Percentiles rank a stretch among this genome's conserved stretches.
Evolutionary conservation across 2,329 filamentous ascomycete species (phyloP).

Genomic region (Botrytis paeoniae): DNA sequence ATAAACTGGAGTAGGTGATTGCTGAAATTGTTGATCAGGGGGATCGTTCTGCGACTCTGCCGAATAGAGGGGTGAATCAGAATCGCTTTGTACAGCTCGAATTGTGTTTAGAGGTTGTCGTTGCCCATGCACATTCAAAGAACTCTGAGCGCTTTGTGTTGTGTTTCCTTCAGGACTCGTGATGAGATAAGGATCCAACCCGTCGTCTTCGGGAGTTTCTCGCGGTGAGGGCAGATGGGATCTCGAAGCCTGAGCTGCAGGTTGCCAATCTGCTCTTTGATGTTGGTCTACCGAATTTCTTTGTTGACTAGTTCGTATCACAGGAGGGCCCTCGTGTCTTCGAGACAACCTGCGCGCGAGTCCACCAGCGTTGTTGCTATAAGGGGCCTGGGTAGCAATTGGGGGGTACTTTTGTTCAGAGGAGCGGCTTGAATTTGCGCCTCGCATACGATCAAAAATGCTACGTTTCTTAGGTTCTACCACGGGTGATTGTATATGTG

Average conservation of each 20-base stretch:
- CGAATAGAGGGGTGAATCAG: conserved; percentile 26
- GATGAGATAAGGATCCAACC: conserved; percentile 35
- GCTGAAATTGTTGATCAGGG: conserved; percentile 39
- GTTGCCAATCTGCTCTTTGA: conserved; percentile 39
- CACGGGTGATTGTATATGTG: conserved; percentile 26
- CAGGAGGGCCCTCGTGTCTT: conserved; percentile 49
- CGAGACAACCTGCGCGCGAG: conserved; percentile 55
- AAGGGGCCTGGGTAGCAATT: conserved; percentile 16
- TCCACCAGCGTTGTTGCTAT: conserved; percentile 49
- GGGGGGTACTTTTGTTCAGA: conserved; percentile 28
- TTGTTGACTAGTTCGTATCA: conserved; percentile 44
- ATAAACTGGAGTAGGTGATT: conserved; percentile 20
- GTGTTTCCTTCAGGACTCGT: conserved; percentile 26
- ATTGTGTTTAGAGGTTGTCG: conserved; percentile 31
- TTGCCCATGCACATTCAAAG: background rate
- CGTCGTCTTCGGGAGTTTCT: conserved; percentile 34
- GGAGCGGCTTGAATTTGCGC: conserved; percentile 27
- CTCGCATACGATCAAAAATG: conserved; percentile 37
- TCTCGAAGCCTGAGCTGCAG: conserved; percentile 36
- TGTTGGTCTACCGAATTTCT: conserved; percentile 41
- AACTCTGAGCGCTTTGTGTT: conserved; percentile 24
- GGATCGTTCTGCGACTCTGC: conserved; percentile 37
- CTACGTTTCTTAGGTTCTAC: conserved; percentile 35
- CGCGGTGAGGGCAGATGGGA: conserved; percentile 35
- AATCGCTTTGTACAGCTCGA: conserved; percentile 30